Percentiles rank a stretch among this genome's conserved stretches.
Evolutionary conservation across 2,329 filamentous ascomycete genomes (phyloP).

Genomic region (Cytospora paraplurivora): DNA sequence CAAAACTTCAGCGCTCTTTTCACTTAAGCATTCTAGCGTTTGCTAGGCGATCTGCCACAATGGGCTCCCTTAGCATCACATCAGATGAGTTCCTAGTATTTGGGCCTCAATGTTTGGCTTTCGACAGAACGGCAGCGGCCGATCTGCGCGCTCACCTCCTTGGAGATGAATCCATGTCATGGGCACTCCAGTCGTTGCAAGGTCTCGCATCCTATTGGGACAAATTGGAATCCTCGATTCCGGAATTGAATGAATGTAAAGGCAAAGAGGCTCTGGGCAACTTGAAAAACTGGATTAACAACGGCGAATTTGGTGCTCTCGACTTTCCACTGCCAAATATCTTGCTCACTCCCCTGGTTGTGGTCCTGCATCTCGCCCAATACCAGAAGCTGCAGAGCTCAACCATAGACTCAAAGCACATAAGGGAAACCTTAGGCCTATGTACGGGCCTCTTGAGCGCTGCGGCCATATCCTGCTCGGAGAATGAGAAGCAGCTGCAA

Average conservation of each 20-base stretch:
- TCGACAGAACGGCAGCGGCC: not conserved
- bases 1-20: not conserved
- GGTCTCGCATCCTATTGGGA: not conserved
- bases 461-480: conserved; percentile 39
- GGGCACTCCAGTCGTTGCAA: not conserved
- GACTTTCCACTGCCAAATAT: conserved; percentile 6
- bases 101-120: not conserved
- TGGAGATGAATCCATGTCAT: not conserved
- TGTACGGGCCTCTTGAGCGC: conserved; percentile 46
- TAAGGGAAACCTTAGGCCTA: conserved; percentile 36
- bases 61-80: not conserved
- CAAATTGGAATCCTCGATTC: not conserved
- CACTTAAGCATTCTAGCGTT: not conserved
- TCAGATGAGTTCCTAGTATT: not conserved
- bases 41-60: not conserved
- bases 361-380: conserved; percentile 3
- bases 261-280: not conserved
- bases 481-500: conserved; percentile 35
- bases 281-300: not conserved
- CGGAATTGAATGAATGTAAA: not conserved
- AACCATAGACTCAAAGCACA: not conserved
- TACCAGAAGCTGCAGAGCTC: not conserved
- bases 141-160: not conserved
- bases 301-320: not conserved
- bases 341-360: conserved; percentile 8